phyloP scores from a whole-genome alignment of 331 rosid species.

The Malus hybrid region DNA sequence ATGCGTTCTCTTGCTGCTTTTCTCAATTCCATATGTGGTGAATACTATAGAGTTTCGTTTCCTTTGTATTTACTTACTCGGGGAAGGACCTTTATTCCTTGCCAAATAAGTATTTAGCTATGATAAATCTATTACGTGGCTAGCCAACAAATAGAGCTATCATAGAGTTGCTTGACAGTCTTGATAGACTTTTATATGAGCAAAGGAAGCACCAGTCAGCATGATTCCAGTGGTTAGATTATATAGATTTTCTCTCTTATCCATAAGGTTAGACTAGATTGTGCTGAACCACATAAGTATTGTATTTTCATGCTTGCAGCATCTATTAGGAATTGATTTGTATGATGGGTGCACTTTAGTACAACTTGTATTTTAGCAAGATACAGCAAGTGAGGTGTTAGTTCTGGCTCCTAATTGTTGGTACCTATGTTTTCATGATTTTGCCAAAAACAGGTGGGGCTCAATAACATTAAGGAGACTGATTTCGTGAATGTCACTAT shows the following conservation, averaged over 20 bases:
- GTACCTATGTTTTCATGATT: not conserved
- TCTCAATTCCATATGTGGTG: not conserved
- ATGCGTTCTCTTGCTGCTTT: not conserved
- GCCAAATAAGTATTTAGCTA: not conserved
- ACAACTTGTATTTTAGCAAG: not conserved
- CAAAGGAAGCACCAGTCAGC: not conserved
- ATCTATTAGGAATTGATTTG: not conserved
- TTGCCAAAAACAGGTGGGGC: slow-evolving; percentile 63
- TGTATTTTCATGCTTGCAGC: not conserved
- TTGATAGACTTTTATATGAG: not conserved
- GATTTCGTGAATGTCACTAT: slow-evolving; percentile 70
- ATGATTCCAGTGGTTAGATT: not conserved
- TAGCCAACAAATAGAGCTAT: not conserved
- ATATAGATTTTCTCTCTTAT: not conserved
- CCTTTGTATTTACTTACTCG: not conserved
- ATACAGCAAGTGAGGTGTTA: not conserved
- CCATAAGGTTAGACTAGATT: not conserved
- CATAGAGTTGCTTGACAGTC: not conserved
- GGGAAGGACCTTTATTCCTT: not conserved
- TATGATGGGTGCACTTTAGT: not conserved
- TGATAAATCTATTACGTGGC: not conserved
- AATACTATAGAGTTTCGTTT: not conserved
- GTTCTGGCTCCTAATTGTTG: slow-evolving; percentile 7
- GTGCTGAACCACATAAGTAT: not conserved
- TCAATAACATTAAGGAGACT: slow-evolving; percentile 92